phyloP scores from a whole-genome alignment of 1,284 basidiomycete genomes.

The Cerrena zonata region DNA sequence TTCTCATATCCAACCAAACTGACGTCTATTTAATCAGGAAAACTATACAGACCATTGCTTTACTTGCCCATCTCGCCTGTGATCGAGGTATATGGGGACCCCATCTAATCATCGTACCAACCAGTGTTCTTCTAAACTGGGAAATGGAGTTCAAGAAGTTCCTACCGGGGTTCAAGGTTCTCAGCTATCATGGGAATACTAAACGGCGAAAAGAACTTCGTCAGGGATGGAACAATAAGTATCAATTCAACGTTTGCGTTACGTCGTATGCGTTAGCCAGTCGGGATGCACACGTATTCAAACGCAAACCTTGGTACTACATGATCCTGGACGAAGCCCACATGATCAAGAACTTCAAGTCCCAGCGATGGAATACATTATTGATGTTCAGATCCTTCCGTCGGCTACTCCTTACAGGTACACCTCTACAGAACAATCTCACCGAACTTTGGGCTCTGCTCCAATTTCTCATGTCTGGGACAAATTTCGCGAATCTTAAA shows the following conservation, averaged over 20 bases:
- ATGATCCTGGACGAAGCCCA: constrained; percentile 96
- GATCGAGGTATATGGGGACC: constrained; percentile 95
- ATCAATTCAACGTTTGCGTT: constrained; percentile 92
- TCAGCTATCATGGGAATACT: constrained; percentile 88
- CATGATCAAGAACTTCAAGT: constrained; percentile 98
- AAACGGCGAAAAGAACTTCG: constrained; percentile 91
- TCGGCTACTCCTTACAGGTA: constrained; percentile 85
- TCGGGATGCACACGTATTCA: constrained; percentile 90
- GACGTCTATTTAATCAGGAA: constrained; percentile 51
- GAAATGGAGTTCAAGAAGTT: constrained; percentile 99
- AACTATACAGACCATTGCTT: constrained; percentile 92
- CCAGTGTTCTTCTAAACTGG: constrained; percentile 94
- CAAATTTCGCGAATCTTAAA: constrained; percentile 87
- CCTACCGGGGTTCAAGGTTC: constrained; percentile 85
- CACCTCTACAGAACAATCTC: constrained; percentile 91
- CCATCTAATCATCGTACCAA: constrained; percentile 92
- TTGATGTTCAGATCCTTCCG: constrained; percentile 91
- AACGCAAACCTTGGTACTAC: constrained; percentile 93
- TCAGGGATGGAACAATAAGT: constrained; percentile 89
- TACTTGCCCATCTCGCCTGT: constrained; percentile 90
- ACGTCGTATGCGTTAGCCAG: constrained; percentile 92
- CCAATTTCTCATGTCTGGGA: constrained; percentile 93
- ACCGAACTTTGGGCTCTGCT: constrained; percentile 93
- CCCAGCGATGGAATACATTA: constrained; percentile 91
- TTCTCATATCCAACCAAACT: constrained; percentile 7